A percentile compares a stretch with the other conserved stretches of the same genome.
These are phyloP conservation scores for Solanum tacnaense DNA, from an alignment of 257 asterid genomes.

Conservation along the genomic window DNA sequence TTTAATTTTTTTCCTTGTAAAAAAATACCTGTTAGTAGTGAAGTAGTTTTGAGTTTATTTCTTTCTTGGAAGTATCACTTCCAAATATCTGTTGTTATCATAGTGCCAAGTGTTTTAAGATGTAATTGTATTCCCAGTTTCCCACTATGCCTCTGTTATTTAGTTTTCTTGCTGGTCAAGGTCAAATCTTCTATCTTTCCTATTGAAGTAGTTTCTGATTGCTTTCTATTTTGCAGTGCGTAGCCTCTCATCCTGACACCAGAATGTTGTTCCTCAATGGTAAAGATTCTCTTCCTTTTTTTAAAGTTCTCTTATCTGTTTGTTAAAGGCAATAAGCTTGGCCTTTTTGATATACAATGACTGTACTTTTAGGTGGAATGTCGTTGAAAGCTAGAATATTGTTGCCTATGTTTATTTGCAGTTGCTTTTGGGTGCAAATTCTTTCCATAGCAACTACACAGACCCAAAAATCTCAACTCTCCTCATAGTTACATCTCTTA, in stretches of 20 bases:
- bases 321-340: neutral
- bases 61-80: neutral
- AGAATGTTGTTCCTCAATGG: constrained; percentile 18
- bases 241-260: constrained; percentile 25
- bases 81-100: neutral
- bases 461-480: neutral
- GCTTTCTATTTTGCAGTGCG: constrained; percentile 20
- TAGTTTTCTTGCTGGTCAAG: neutral
- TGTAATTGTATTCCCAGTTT: neutral
- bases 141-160: neutral
- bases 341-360: neutral
- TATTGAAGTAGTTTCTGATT: neutral
- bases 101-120: neutral
- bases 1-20: neutral
- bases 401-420: neutral
- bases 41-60: neutral
- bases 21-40: neutral
- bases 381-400: neutral
- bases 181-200: neutral
- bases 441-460: neutral
- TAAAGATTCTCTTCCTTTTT: neutral
- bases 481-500: neutral
- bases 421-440: neutral
- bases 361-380: neutral
- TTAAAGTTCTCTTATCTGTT: neutral